Percentiles rank a stretch among this genome's conserved stretches.
phyloP scores from a whole-genome alignment of 148 eudicot genomes.

The Drosera capensis region DNA sequence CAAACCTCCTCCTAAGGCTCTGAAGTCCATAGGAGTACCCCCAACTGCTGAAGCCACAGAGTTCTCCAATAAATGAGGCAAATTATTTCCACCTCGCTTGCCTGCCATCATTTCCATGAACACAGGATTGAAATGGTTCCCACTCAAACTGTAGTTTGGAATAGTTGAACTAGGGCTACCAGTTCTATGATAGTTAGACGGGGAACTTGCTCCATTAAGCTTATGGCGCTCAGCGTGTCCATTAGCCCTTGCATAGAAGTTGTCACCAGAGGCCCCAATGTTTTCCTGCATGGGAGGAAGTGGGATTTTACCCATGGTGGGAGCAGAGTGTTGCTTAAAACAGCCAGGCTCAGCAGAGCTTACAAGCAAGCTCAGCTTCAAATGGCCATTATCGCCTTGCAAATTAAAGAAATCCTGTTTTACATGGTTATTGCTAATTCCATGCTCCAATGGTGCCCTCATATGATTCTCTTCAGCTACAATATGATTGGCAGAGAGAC shows the following conservation, averaged over 20 bases:
- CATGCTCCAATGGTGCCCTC: conserved; percentile 26
- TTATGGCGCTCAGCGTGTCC: conserved; percentile 32
- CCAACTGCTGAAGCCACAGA: conserved; percentile 45
- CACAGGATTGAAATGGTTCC: conserved; percentile 43
- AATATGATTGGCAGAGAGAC: conserved; percentile 27
- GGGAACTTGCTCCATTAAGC: conserved; percentile 35
- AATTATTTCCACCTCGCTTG: conserved; percentile 33
- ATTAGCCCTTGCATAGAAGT: conserved; percentile 26
- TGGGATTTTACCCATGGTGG: conserved; percentile 34
- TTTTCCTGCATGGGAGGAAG: conserved; percentile 24
- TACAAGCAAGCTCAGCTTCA: conserved; percentile 15
- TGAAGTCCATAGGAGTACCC: conserved; percentile 34
- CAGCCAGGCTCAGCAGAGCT: conserved; percentile 18
- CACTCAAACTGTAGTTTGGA: conserved; percentile 42
- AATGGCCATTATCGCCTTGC: conserved; percentile 28
- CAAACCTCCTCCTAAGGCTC: conserved; percentile 32
- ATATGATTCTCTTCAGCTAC: conserved; percentile 32
- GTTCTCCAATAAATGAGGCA: conserved; percentile 52
- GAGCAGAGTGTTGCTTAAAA: conserved; percentile 18
- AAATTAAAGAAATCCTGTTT: conserved; percentile 17
- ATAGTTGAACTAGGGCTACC: conserved; percentile 69
- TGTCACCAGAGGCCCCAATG: conserved; percentile 13
- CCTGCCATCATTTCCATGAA: conserved; percentile 52
- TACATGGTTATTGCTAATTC: conserved; percentile 16
- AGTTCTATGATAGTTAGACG: conserved; percentile 41